phyloP scores from a whole-genome alignment of 2,329 filamentous ascomycete species.

The Chaetomium globosum region DNA sequence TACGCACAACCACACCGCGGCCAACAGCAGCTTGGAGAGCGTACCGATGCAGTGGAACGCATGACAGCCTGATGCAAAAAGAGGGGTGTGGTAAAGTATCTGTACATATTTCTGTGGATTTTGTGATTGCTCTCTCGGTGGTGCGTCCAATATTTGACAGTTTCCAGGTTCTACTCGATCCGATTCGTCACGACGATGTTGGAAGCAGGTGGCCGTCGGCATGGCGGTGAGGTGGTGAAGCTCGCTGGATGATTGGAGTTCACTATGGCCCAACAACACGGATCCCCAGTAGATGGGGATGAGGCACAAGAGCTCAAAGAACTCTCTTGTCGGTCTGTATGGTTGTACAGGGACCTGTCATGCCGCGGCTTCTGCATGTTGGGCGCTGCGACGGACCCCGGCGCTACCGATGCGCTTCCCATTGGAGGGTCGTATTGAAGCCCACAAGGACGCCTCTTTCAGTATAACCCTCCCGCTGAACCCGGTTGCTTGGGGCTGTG shows the following conservation, averaged over 20 bases:
- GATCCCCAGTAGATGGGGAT: neutral
- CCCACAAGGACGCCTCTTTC: neutral
- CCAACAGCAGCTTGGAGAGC: neutral
- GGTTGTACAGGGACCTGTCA: neutral
- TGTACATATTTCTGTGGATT: neutral
- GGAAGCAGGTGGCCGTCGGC: neutral
- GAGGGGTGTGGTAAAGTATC: neutral
- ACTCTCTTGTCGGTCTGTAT: neutral
- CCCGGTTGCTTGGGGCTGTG: neutral
- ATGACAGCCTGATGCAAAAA: constrained; percentile 6
- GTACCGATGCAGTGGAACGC: constrained; percentile 20
- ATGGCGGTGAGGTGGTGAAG: neutral
- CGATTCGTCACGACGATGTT: neutral
- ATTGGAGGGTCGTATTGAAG: constrained; percentile 25
- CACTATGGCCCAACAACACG: neutral
- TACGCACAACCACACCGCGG: constrained; percentile 13
- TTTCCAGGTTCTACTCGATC: neutral
- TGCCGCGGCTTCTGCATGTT: constrained; percentile 11
- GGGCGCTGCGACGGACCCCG: neutral
- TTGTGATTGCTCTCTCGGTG: neutral
- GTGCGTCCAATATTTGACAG: neutral
- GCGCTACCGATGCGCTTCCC: constrained; percentile 21
- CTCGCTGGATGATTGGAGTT: neutral
- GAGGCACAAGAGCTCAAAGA: too few relatives aligned
- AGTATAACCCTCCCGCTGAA: neutral